Evolutionary conservation across 2,329 filamentous ascomycete species (phyloP).

Genomic region (Fusarium sp.): DNA sequence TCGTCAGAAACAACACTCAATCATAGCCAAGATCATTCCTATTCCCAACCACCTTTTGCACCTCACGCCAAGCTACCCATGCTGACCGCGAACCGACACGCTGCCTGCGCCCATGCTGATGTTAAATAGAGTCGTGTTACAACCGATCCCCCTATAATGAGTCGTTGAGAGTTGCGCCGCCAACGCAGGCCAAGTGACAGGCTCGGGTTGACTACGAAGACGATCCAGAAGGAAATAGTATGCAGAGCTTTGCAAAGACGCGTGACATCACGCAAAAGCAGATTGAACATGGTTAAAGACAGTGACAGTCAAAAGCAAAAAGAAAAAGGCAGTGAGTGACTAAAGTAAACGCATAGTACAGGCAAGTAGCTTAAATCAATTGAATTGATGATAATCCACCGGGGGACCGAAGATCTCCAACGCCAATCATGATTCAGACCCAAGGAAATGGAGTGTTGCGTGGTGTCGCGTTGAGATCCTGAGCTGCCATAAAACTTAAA

Average conservation of each 20-base stretch:
- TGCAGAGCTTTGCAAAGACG: conserved; percentile 27
- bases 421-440: conserved; percentile 58
- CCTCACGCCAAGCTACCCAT: conserved; percentile 19
- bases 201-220: conserved; percentile 35
- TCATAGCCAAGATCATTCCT: conserved; percentile 38
- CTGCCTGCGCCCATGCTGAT: conserved; percentile 5
- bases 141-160: conserved; percentile 15
- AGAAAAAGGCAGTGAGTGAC: conserved; percentile 45
- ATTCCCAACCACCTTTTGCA: conserved; percentile 28
- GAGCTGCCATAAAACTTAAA: conserved; percentile 51
- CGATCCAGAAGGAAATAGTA: conserved; percentile 28
- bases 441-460: conserved; percentile 52
- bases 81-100: background rate
- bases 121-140: conserved; percentile 12
- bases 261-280: conserved; percentile 41
- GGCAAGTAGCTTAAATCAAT: conserved; percentile 52
- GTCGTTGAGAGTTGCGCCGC: conserved; percentile 13
- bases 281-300: conserved; percentile 37
- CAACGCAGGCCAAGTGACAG: conserved; percentile 15
- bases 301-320: conserved; percentile 44
- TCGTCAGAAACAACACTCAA: conserved; percentile 36
- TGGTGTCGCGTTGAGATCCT: conserved; percentile 51
- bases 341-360: conserved; percentile 46
- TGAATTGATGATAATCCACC: conserved; percentile 57
- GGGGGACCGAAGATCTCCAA: conserved; percentile 56